phyloP scores from a whole-genome alignment of 73 alveolate genomes.

The Uronychia binucleata region DNA sequence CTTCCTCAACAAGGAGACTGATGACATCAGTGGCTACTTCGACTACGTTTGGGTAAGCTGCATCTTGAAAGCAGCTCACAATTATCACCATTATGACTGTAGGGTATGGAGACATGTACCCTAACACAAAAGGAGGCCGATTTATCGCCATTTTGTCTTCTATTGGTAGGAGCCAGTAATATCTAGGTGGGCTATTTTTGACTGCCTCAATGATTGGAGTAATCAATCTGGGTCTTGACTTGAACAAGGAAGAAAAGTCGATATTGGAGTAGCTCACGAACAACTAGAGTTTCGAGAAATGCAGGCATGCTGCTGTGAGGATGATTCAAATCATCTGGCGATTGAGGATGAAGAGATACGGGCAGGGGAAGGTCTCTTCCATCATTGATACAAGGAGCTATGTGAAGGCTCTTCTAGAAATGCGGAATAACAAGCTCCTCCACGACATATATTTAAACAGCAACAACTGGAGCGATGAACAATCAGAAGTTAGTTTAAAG shows the following conservation, averaged over 20 bases:
- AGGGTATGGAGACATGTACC: conserved; percentile 82
- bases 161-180: conserved; percentile 3
- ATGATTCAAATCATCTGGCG: background rate
- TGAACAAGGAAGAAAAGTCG: background rate
- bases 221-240: background rate
- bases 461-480: background rate
- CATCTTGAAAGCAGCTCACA: conserved; percentile 16
- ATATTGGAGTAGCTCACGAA: background rate
- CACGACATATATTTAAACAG: background rate
- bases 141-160: conserved; percentile 48
- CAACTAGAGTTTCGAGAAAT: background rate
- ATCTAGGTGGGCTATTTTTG: background rate
- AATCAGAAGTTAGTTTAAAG: background rate
- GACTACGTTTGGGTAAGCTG: background rate
- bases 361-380: background rate
- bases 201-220: background rate
- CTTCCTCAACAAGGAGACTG: background rate
- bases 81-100: conserved; percentile 79
- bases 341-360: background rate
- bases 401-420: background rate
- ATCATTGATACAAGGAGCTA: background rate
- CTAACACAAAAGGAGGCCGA: conserved; percentile 69
- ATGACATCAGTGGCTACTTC: background rate
- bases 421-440: background rate
- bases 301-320: background rate